Base-by-base conservation (phyloP, 495 filamentous ascomycete genomes). In the Neurospora intermedia region DNA sequence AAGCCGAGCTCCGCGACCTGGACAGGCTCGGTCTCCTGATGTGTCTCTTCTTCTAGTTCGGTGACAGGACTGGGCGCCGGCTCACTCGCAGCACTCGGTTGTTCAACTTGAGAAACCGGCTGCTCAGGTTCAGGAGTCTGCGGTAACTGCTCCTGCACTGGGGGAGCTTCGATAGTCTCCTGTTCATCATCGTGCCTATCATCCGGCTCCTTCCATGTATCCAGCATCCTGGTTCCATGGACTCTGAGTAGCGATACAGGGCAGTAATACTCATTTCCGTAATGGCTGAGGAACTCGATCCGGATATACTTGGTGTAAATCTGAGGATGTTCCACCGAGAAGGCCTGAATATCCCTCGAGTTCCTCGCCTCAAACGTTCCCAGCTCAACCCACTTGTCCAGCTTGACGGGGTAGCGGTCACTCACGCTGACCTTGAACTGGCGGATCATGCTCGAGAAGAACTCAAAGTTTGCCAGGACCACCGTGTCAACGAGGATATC, bases 221-320 rank as follows among this genome's bases (percentile, higher is more conserved):
- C 94, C 82, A 99, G 88, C 96, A 98, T 98, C 10, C 95, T 94
- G 39, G 93, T 97, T 16, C 96, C 96, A 82, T 99, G 96, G 13
- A 98, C 91, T 69, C 96, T 89, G 42, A 99, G 85, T 23, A 99
- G 82, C 76, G 93, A 97, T 43, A 99, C 82, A 4, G 96, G 96
- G 75, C 96, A 99, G 82, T 95, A 99, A 79, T 92, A 98, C 79
- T 99, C 96, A 78, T 94, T 93, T 15, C 96, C 96, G 82, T 95
- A 98, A 79, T 99, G 96, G 7, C 87, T 93, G 73, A 99, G 82
- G 75, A 98, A 94, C 82, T 99, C 96, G 74, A 98, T 88, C 43
- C 92, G 88, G 38, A 99, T 79, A 81, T 98, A 99, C 72, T 94
- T 88, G 71, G 96, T 94, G 91, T 96, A 99, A 66, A 98, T 97